Evolutionary conservation across 2,329 filamentous ascomycete genomes (phyloP), one percentile per base, ranked within the genome.

Genomic region (Pyrenophora tritici-repentis): DNA sequence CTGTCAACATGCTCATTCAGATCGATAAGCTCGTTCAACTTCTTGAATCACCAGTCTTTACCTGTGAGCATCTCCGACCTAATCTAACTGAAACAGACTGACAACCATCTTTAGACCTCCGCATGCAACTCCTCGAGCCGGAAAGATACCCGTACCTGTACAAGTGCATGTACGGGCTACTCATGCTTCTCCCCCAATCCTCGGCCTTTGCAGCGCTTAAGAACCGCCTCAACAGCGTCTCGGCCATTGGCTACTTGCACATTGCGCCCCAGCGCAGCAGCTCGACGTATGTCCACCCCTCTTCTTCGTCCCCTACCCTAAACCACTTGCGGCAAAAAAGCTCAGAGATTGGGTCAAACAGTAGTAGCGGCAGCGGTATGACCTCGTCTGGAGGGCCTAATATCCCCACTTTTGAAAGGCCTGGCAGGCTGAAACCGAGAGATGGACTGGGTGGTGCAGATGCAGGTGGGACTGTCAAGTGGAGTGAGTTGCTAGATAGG

Each of bases 101-200:
- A 39, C 34, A 47, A 35, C 20, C 9, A 34, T 37, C 13, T 9
- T 3, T 55, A 96, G 91, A 97, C 74, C 85, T 99, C 39, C 90
- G 94, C 36, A 86, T 99, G 42, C 94, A 99, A 70, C 83, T 99
- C 8, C 83, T 99, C 7, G 94, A 99, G 70, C 94, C 94, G 1
- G 95, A 99, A 71, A 91, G 89, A 72, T 93, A 93, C 62, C 94
- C 94, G 2, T 90, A 96, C 71, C 80, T 99, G 1, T 97, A 99
- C 80, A 97, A 97, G 76, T 99, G 94, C 75, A 85, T 99, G 41
- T 99, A 97, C 68, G 94, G 94, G 8, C 84, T 99, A 38, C 81
- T 99, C 47, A 99, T 99, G 94, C 86, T 99, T 14, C 83, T 99
- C n/a, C 94, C 94, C 0, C 94, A 99, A 75, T 97, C 93, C 13